These are phyloP conservation scores for Podospora appendiculata DNA, from an alignment of 495 filamentous ascomycete species.

Conservation along the genomic window DNA sequence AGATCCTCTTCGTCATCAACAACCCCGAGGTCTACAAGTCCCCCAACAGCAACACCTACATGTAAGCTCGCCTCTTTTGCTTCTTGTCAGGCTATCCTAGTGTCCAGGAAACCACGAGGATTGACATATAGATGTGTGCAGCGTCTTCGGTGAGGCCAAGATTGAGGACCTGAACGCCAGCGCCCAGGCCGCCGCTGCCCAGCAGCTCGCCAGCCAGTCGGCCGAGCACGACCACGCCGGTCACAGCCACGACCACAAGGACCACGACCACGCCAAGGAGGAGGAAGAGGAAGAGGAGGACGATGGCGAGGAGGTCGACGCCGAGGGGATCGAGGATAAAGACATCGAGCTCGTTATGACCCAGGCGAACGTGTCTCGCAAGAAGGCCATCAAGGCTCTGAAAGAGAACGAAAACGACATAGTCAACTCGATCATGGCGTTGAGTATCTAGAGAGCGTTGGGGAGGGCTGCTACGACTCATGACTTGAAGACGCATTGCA, in stretches of 20 bases:
- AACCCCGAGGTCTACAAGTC: conserved; percentile 99
- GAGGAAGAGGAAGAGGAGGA: conserved; percentile 90
- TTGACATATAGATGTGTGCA: conserved; percentile 26
- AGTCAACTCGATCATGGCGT: conserved; percentile 99
- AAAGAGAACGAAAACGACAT: conserved; percentile 99
- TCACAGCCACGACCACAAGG: conserved; percentile 54
- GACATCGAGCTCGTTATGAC: conserved; percentile 99
- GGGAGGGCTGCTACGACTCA: not conserved
- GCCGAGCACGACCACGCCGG: conserved; percentile 58
- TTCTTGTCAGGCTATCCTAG: too few relatives aligned
- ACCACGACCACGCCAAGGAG: conserved; percentile 50
- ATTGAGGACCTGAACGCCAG: conserved; percentile 97
- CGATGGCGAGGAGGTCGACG: conserved; percentile 92
- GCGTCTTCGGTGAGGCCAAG: conserved; percentile 99
- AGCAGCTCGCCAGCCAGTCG: conserved; percentile 74
- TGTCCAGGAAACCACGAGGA: not conserved
- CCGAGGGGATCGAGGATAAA: conserved; percentile 89
- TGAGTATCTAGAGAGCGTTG: conserved; percentile 67
- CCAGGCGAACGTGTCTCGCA: conserved; percentile 89
- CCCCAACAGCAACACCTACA: conserved; percentile 96
- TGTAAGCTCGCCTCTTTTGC: conserved; percentile 51
- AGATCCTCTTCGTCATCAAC: conserved; percentile 99
- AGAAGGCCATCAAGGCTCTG: conserved; percentile 97
- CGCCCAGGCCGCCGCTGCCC: conserved; percentile 87
- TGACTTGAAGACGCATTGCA: not conserved